Base-by-base conservation (phyloP, 306 rosid genomes). In the Senna siamea region DNA sequence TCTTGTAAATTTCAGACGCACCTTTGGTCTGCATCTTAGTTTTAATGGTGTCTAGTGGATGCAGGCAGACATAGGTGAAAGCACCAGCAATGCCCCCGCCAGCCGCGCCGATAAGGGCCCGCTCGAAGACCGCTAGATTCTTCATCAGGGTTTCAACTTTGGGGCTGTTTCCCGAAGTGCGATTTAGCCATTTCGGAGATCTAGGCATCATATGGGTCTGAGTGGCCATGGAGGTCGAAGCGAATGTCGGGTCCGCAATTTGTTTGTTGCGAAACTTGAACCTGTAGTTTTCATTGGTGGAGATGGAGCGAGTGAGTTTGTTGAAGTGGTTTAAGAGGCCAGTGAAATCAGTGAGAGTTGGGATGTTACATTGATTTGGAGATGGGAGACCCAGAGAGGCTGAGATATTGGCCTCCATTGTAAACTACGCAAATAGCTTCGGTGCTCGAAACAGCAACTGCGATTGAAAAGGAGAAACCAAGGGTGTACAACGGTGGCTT, bases 11-110 rank as follows among this genome's bases (percentile, higher is more conserved):
- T 13, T 71, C 70, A 0, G 97, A 83, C 1, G 97, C 97, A 64
- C 98, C 98, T 58, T 84, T 89, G 18, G 97, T 75, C 56, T 94
- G 98, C 78, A 94, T 87, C 82, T 87, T 94, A 61, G 97, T 94
- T 43, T 91, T 94, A 78, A 94, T 79, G 43, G 97, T 80, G 77
- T 94, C 98, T 13, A 94, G 91, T 0, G 98, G 98, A 55, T 71
- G 96, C 44, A 94, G 89, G 77, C 95, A 94, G 5, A 89, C 96
- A 76, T 91, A 88, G 37, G 98, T 93, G 80, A 94, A 94, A n/a
- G 98, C 98, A 0, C 98, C 98, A 1, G 98, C 97, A 15, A 91
- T 85, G 35, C 96, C 93, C 0, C 98, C 98, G 1, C 85, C 98
- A 6, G 73, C 90, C 0, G 94, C 98, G 22, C 98, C 98, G 60